Base-by-base conservation (phyloP, 2,329 filamentous ascomycete genomes). In the Ophiosphaerella korrae region DNA sequence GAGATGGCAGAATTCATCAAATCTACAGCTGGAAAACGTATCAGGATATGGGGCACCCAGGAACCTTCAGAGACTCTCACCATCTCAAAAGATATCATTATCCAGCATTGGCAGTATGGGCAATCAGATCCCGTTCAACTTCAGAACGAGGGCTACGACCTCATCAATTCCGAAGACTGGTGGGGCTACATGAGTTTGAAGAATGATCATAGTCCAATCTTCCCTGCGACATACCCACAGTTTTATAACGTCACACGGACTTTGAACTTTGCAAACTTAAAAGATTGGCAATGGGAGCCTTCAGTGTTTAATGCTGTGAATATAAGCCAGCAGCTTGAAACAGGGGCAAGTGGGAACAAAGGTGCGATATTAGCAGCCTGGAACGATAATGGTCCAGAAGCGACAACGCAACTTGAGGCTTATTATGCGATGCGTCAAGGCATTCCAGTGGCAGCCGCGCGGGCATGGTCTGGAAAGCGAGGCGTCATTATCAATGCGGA, bases 101-200 rank as follows among this genome's bases (percentile, higher is more conserved):
- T 77, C 5, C 78, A 80, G 54, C 78, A 80, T 52, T 80, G 78
- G 78, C 77, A 79, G 48, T 79, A 77, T 48, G 76, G 77, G 1
- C 72, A 80, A 42, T 80, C 78, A 1, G 77, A 80, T 48, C 78
- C 78, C 0, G 58, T 77, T 0, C 54, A 69, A 8, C 72, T 80
- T 0, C 66, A 75, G 9, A 50, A 61, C 1, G 60, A 70, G 3
- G 72, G 71, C 1, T 78, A 79, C 49, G 48, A 67, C 0, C 31
- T 78, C 8, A 68, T 80, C 64, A 80, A 80, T 55, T 78, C 77
- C 1, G 70, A 80, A 37, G 78, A 80, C 53, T 79, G 77, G 77
- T 80, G 78, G 81, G 79, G 78, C 0, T 83, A 84, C 55, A 80
- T 82, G 74, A 78, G 76, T 5, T 58, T 84, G 45, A 83, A 83